Base-by-base conservation (phyloP, 2,329 filamentous ascomycete genomes). In the Aspergillus sp. region DNA sequence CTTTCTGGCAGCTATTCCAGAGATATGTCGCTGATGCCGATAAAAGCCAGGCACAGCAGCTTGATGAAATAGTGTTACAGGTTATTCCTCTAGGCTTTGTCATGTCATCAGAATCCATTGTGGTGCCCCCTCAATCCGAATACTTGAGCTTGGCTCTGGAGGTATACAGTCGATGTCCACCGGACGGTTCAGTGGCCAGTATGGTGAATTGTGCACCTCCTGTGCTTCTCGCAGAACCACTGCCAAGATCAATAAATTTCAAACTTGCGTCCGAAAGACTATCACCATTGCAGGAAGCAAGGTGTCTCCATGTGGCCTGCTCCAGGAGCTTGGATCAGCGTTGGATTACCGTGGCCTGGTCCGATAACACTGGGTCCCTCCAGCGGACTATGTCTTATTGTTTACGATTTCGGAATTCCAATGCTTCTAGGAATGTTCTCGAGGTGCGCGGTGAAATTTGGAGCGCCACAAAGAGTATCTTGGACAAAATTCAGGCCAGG, bases 291-390 rank as follows among this genome's bases (percentile, higher is more conserved):
- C 72, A 77, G 44, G 77, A 82, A 56, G 75, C 74, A 3, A 74
- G 73, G 27, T 73, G 75, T 46, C 70, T 83, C 40, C 80, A 84
- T 58, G 56, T 84, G 27, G 79, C 76, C 2, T 81, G 78, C 53
- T 77, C 77, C 4, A 62, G 71, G 31, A 82, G 77, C 49, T 53
- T 70, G 7, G 77, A 82, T 50, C 70, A 74, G 27, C 66, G 71
- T 13, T 84, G 81, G 81, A 54, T 82, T 26, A 77, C 73, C 6
- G 78, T 74, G 4, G 75, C 76, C 1, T 83, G 80, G 80, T 76
- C 75, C 1, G 78, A 83, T 60, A 76, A 69, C 46, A 71, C 67
- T 27, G 80, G 80, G 7, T 70, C 68, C 33, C 70, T 78, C 33
- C 75, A 80, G 48, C 67, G 72, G 13, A 74, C 64, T 2, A 71